Conservation (phyloP, 805 yeast genomes). For the Nakazawaea wickerhamii region DNA sequence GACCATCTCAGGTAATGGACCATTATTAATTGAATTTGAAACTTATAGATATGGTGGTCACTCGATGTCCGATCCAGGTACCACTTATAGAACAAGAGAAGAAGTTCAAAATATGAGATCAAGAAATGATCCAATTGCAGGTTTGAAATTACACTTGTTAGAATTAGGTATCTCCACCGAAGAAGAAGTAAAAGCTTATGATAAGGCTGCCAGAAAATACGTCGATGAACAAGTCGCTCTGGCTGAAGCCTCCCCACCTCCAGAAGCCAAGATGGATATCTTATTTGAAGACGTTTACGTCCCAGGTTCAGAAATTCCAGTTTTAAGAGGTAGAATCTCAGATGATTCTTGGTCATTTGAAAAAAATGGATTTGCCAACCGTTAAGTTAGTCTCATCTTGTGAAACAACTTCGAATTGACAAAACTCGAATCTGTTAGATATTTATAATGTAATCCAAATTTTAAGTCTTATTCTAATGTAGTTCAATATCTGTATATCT, state of each 20-base stretch:
- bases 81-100: conserved; percentile 99
- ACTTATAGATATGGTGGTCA: conserved; percentile 99
- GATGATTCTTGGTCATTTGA: conserved; percentile 78
- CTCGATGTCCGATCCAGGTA: conserved; percentile 99
- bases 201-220: conserved; percentile 92
- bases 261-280: conserved; percentile 92
- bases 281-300: conserved; percentile 95
- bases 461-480: no score
- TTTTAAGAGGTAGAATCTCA: conserved; percentile 93
- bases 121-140: conserved; percentile 95
- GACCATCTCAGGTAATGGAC: conserved; percentile 91
- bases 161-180: conserved; percentile 86
- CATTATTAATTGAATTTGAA: conserved; percentile 92
- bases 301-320: conserved; percentile 88
- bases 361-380: conserved; percentile 34
- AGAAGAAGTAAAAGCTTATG: conserved; percentile 90
- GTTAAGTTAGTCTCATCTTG: conserved; percentile 19
- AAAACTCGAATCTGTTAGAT: neutral
- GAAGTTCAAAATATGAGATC: conserved; percentile 99
- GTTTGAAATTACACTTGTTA: conserved; percentile 80
- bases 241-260: conserved; percentile 92
- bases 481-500: no score
- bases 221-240: conserved; percentile 92
- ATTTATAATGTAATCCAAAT: neutral
- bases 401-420: conserved; percentile 13